phyloP scores from a whole-genome alignment of 352 stramenopile species.

The Globisporangium lucens region DNA sequence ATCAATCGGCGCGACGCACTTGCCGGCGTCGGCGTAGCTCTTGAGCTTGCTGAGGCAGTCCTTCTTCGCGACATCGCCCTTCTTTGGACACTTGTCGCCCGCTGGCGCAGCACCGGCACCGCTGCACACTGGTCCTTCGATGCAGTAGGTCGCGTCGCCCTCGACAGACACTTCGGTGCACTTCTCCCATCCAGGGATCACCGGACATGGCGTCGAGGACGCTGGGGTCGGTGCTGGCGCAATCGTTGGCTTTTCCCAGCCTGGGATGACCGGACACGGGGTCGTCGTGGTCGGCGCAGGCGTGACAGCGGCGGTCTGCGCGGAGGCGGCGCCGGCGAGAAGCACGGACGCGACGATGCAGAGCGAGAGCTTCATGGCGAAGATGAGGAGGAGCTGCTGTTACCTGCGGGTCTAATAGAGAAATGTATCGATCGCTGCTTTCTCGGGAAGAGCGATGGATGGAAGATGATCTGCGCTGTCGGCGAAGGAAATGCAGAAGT shows the following conservation, averaged over 20 bases:
- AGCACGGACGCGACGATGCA: neutral
- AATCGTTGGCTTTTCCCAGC: slow-evolving; percentile 18
- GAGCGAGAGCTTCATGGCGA: slow-evolving; percentile 12
- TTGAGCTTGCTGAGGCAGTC: slow-evolving; percentile 55
- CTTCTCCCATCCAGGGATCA: slow-evolving; percentile 15
- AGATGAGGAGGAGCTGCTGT: neutral
- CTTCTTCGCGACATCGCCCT: slow-evolving; percentile 51
- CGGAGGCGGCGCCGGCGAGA: neutral
- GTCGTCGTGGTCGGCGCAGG: neutral
- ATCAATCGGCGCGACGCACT: slow-evolving; percentile 53
- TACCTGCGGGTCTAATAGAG: slow-evolving; percentile 3
- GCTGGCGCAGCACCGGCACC: slow-evolving; percentile 37
- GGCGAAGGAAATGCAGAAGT: neutral
- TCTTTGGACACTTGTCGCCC: slow-evolving; percentile 48
- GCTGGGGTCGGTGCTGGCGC: neutral
- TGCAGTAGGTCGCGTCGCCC: slow-evolving; percentile 72
- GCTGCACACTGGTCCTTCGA: slow-evolving; percentile 57
- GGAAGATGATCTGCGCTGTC: neutral
- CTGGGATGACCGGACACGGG: slow-evolving; percentile 1
- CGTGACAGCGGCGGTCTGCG: neutral
- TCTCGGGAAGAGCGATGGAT: neutral
- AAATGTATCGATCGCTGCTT: neutral
- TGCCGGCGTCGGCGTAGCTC: slow-evolving; percentile 45
- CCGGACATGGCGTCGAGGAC: slow-evolving; percentile 7
- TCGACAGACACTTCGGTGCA: slow-evolving; percentile 60